Percentiles rank a stretch among this genome's conserved stretches.
These are phyloP conservation scores for Spathaspora passalidarum DNA, from an alignment of 805 yeast genomes.

Conservation along the genomic window DNA sequence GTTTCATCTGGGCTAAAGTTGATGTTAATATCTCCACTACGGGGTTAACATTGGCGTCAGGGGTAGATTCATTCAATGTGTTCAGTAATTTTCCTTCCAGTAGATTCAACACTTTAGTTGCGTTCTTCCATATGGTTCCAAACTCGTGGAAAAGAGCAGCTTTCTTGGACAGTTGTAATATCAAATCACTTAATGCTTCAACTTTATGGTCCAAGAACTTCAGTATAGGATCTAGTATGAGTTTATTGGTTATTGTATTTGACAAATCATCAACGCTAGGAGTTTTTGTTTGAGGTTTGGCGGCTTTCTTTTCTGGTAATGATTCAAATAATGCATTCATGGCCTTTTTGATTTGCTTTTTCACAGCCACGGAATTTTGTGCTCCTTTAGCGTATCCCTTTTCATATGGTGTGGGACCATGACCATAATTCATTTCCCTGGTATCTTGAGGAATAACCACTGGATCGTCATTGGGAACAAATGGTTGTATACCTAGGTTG, in stretches of 20 bases:
- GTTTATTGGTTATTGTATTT: conserved; percentile 31
- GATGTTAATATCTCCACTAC: conserved; percentile 4
- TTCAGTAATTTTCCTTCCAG: conserved; percentile 25
- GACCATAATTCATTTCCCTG: conserved; percentile 15
- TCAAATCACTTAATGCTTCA: conserved; percentile 25
- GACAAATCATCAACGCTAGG: conserved; percentile 27
- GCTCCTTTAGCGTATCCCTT: conserved; percentile 35
- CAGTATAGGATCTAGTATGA: conserved; percentile 33
- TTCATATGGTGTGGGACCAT: conserved; percentile 28
- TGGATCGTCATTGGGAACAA: conserved; percentile 1
- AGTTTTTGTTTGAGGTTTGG: not conserved
- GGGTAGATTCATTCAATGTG: conserved; percentile 7
- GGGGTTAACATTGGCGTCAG: not conserved
- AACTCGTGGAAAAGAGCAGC: conserved; percentile 28
- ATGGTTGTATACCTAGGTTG: conserved; percentile 18
- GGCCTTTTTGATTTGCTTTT: conserved; percentile 12
- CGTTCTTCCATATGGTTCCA: conserved; percentile 27
- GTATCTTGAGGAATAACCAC: conserved; percentile 2
- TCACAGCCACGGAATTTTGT: conserved; percentile 23
- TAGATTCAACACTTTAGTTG: conserved; percentile 15
- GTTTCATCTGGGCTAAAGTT: conserved; percentile 5
- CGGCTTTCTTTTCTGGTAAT: conserved; percentile 1
- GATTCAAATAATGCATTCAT: conserved; percentile 9
- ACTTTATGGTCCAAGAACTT: conserved; percentile 25
- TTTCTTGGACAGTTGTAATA: conserved; percentile 19